A percentile compares a stretch with the other conserved stretches of the same genome.
Conservation (phyloP, 2,329 filamentous ascomycete species). For the Exophiala calicioides region DNA sequence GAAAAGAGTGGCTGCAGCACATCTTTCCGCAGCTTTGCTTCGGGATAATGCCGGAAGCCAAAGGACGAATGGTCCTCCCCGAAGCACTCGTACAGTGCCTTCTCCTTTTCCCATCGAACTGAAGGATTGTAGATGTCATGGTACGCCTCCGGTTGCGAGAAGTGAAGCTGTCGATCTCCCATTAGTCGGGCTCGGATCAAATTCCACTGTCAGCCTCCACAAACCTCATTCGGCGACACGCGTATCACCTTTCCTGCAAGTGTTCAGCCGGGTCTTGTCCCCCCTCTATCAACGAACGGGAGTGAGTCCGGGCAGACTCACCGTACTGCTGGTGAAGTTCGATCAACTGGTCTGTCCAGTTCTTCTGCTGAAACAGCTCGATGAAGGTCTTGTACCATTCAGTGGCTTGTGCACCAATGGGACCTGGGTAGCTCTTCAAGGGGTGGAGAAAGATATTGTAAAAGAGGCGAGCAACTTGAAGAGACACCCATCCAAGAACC, state of each 20-base stretch:
- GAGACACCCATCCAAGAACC: constrained; percentile 1
- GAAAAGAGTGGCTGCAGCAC: constrained; percentile 29
- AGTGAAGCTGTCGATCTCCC: constrained; percentile 33
- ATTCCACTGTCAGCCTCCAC: too few relatives aligned
- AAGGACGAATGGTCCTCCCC: constrained; percentile 29
- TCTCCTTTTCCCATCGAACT: constrained; percentile 31
- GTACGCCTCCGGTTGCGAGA: constrained; percentile 26
- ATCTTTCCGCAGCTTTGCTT: constrained; percentile 31
- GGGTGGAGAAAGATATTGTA: constrained; percentile 25
- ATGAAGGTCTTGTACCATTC: constrained; percentile 11
- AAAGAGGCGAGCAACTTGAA: constrained; percentile 5
- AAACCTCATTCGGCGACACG: constrained; percentile 33
- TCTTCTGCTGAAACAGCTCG: constrained; percentile 21
- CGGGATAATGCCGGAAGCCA: constrained; percentile 23
- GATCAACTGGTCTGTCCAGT: constrained; percentile 24
- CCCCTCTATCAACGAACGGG: too few relatives aligned
- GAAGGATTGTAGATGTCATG: constrained; percentile 28
- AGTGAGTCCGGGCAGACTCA: too few relatives aligned
- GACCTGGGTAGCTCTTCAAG: constrained; percentile 20
- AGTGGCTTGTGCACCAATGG: constrained; percentile 1
- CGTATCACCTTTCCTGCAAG: constrained; percentile 35
- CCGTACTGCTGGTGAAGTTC: constrained; percentile 33
- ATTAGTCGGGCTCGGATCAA: too few relatives aligned
- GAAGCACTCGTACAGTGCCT: constrained; percentile 28
- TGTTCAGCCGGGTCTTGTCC: too few relatives aligned